Percentiles rank a stretch among this genome's conserved stretches.
These are phyloP conservation scores for Kalmusia sp. DNA, from an alignment of 2,329 filamentous ascomycete genomes.

Conservation along the genomic window DNA sequence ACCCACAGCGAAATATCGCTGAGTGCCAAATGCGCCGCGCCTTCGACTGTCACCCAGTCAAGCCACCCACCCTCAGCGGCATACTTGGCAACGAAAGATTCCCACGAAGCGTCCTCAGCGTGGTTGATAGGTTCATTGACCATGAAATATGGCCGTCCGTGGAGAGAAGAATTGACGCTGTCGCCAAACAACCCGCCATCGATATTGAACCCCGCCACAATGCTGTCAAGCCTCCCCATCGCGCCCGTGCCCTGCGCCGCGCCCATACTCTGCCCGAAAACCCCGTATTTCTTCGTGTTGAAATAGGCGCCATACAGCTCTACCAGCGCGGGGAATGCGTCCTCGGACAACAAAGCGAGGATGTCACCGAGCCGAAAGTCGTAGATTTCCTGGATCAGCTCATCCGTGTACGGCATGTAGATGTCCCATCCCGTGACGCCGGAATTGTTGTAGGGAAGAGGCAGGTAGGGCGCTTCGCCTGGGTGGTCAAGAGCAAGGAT, in stretches of 20 bases:
- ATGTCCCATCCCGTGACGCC: slow-evolving; percentile 23
- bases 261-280: slow-evolving; percentile 16
- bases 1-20: slow-evolving; percentile 31
- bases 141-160: slow-evolving; percentile 5
- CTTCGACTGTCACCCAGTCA: slow-evolving; percentile 25
- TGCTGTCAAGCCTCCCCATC: neutral
- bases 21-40: slow-evolving; percentile 27
- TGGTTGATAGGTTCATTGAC: slow-evolving; percentile 8
- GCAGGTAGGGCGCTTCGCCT: slow-evolving; percentile 24
- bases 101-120: slow-evolving; percentile 23
- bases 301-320: slow-evolving; percentile 12
- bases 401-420: slow-evolving; percentile 15
- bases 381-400: slow-evolving; percentile 18
- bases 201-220: slow-evolving; percentile 4
- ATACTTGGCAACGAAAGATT: slow-evolving; percentile 13
- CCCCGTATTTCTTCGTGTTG: slow-evolving; percentile 9
- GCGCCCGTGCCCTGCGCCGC: neutral
- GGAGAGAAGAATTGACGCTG: neutral
- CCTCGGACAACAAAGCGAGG: neutral
- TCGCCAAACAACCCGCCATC: slow-evolving; percentile 6
- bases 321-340: slow-evolving; percentile 15
- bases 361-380: slow-evolving; percentile 24
- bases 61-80: slow-evolving; percentile 24
- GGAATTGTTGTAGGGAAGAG: slow-evolving; percentile 10
- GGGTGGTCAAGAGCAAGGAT: slow-evolving; percentile 28